phyloP scores from a whole-genome alignment of 2,329 filamentous ascomycete species.

The Aspergillus cejpii region DNA sequence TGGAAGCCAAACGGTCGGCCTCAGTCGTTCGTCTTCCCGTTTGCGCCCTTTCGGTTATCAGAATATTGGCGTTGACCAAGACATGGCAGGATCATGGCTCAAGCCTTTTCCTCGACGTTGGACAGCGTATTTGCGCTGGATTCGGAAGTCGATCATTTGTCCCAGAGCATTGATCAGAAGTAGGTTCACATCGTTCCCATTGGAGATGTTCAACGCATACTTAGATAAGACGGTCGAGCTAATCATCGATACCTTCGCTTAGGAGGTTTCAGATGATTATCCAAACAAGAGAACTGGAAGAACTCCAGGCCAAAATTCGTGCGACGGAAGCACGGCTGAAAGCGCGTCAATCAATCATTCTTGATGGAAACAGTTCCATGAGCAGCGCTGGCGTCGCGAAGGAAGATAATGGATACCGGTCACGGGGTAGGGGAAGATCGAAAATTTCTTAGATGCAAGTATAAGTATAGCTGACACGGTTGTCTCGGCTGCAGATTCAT shows the following conservation, averaged over 20 bases:
- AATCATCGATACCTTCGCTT: conserved; percentile 8
- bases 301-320: conserved; percentile 73
- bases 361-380: conserved; percentile 10
- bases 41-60: conserved; percentile 5
- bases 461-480: conserved; percentile 9
- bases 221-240: conserved; percentile 1
- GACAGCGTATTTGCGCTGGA: conserved; percentile 87
- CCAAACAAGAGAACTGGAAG: conserved; percentile 73
- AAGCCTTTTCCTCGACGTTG: conserved; percentile 76
- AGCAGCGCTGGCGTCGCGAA: conserved; percentile 10
- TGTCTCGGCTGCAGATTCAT: conserved; percentile 6
- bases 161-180: conserved; percentile 74
- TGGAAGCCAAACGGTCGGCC: conserved; percentile 77
- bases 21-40: conserved; percentile 63
- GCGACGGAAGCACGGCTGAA: conserved; percentile 76
- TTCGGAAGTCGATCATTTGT: conserved; percentile 65
- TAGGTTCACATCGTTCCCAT: conserved; percentile 43
- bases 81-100: conserved; percentile 67
- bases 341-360: conserved; percentile 23
- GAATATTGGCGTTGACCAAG: conserved; percentile 20
- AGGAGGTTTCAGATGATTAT: conserved; percentile 74
- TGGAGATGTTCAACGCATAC: conserved; percentile 12
- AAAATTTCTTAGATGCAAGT: conserved; percentile 3
- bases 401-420: conserved; percentile 15
- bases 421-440: conserved; percentile 15